Evolutionary conservation across 2,329 filamentous ascomycete species (phyloP).

Genomic region (Monosporascus cannonballus): DNA sequence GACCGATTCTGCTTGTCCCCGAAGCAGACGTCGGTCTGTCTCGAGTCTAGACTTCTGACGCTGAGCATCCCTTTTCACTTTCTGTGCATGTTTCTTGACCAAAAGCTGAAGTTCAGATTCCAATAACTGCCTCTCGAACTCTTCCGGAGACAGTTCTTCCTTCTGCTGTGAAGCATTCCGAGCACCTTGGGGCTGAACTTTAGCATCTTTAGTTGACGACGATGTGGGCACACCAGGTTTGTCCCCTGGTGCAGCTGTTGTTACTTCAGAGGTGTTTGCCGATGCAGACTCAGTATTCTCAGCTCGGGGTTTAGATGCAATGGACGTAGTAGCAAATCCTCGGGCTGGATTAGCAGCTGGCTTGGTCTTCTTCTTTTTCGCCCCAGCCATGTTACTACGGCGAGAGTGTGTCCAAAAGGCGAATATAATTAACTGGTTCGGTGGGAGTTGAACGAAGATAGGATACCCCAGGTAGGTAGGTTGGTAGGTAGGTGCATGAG

Average conservation of each 20-base stretch:
- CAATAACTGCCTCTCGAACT: conserved; percentile 84
- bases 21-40: conserved; percentile 77
- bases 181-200: conserved; percentile 8
- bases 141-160: conserved; percentile 67
- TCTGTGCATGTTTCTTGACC: conserved; percentile 76
- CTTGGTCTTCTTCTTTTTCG: conserved; percentile 88
- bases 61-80: conserved; percentile 70
- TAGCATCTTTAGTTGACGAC: conserved; percentile 14
- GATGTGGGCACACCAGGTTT: conserved; percentile 26
- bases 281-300: conserved; percentile 38
- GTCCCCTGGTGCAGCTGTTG: conserved; percentile 11
- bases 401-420: neutral
- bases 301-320: conserved; percentile 73
- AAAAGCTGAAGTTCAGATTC: conserved; percentile 83
- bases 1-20: conserved; percentile 68
- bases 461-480: neutral
- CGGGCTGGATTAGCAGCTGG: conserved; percentile 77
- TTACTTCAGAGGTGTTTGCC: conserved; percentile 19
- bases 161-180: conserved; percentile 16
- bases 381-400: conserved; percentile 53
- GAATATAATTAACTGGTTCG: neutral
- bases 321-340: conserved; percentile 89
- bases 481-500: neutral
- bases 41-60: conserved; percentile 74
- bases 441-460: neutral